Conservation (phyloP, 176 grass and related monocot species). For the Cocos nucifera region DNA sequence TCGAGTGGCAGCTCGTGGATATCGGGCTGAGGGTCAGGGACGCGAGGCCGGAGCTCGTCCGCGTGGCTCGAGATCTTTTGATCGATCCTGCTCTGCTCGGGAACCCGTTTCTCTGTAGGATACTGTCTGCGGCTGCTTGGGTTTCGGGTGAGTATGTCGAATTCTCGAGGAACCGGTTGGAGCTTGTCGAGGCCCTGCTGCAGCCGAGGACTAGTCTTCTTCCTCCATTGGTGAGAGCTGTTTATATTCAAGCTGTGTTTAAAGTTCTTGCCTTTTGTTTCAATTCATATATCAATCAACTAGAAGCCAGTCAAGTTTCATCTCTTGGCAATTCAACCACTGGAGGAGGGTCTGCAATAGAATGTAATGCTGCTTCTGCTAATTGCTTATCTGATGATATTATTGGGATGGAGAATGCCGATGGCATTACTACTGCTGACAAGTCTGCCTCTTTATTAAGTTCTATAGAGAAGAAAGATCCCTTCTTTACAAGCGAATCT, state of each 20-base stretch:
- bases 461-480: constrained; percentile 23
- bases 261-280: constrained; percentile 60
- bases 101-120: constrained; percentile 57
- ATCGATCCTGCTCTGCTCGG: constrained; percentile 83
- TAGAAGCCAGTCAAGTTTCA: not conserved
- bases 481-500: constrained; percentile 24
- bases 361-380: constrained; percentile 4
- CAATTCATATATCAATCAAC: constrained; percentile 38
- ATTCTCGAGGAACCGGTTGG: constrained; percentile 57
- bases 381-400: constrained; percentile 18
- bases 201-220: constrained; percentile 81
- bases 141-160: constrained; percentile 77
- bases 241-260: constrained; percentile 58
- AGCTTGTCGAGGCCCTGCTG: constrained; percentile 80
- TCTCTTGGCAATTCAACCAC: not conserved
- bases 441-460: constrained; percentile 5
- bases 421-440: constrained; percentile 16
- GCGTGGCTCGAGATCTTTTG: constrained; percentile 50
- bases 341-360: not conserved
- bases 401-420: constrained; percentile 12
- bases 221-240: constrained; percentile 50
- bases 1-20: constrained; percentile 76
- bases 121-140: constrained; percentile 76
- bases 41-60: constrained; percentile 59
- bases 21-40: constrained; percentile 78